Percentiles rank a stretch among this genome's conserved stretches.
Evolutionary conservation across 176 grass and related monocot species (phyloP).

Genomic region (Aegilops umbellulata): DNA sequence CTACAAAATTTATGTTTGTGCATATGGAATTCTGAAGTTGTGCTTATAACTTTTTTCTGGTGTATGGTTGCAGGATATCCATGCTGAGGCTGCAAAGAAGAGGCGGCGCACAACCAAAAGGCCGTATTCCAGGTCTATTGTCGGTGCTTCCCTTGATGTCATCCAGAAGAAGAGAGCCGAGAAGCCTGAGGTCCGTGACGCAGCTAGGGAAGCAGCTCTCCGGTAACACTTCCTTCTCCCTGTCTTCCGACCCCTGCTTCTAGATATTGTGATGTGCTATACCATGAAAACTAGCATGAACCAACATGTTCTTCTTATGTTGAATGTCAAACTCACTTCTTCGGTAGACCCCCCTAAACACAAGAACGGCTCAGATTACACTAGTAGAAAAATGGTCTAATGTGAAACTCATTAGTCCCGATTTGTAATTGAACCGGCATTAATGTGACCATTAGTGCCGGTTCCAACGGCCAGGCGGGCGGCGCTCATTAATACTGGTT

Average conservation of each 20-base stretch:
- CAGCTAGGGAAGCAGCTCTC: constrained; percentile 36
- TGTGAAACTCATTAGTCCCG: too few relatives aligned
- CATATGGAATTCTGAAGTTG: too few relatives aligned
- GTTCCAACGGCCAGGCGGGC: too few relatives aligned
- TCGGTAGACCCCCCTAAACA: too few relatives aligned
- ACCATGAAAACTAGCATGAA: background rate
- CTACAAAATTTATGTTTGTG: too few relatives aligned
- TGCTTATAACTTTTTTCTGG: too few relatives aligned
- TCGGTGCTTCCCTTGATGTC: constrained; percentile 32
- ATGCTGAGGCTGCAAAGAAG: constrained; percentile 38
- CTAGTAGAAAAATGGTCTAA: too few relatives aligned
- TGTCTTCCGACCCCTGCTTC: background rate
- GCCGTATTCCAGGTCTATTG: constrained; percentile 35
- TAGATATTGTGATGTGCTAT: background rate
- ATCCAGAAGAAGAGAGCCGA: constrained; percentile 48
- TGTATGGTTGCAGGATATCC: constrained; percentile 20
- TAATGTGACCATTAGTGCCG: too few relatives aligned
- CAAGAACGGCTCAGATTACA: too few relatives aligned
- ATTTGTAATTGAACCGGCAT: too few relatives aligned
- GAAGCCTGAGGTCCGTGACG: constrained; percentile 41
- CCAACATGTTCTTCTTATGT: background rate
- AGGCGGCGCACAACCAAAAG: constrained; percentile 37
- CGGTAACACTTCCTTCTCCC: constrained; percentile 15
- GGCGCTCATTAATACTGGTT: too few relatives aligned
- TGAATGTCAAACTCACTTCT: too few relatives aligned